These are phyloP conservation scores for Amoebophrya sp. DNA, from an alignment of 169 alveolate genomes.

Conservation along the genomic window DNA sequence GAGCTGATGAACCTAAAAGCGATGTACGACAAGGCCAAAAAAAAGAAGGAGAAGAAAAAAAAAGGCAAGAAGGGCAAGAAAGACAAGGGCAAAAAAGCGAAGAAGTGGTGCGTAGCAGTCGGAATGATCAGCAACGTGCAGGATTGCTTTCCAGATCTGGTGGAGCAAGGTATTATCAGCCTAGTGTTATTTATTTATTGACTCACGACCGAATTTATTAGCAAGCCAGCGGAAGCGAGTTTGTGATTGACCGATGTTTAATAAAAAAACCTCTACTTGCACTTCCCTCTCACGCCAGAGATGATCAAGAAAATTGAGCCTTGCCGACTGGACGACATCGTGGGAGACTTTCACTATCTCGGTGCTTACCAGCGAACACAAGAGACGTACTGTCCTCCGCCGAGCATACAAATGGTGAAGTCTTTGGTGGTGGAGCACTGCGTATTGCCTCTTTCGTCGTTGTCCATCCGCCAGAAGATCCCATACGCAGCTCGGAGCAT, in stretches of 20 bases:
- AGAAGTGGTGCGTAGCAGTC: conserved; percentile 46
- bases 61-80: conserved; percentile 39
- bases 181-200: too few relatives aligned
- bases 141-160: conserved; percentile 42
- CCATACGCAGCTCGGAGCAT: conserved; percentile 17
- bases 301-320: conserved; percentile 37
- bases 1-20: conserved; percentile 19
- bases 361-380: conserved; percentile 23
- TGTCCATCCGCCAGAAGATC: not conserved
- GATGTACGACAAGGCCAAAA: conserved; percentile 12
- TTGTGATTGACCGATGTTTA: not conserved
- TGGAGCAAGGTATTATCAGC: conserved; percentile 42
- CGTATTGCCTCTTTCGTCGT: conserved; percentile 18
- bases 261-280: not conserved
- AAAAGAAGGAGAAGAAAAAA: conserved; percentile 30
- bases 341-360: conserved; percentile 45
- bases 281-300: not conserved
- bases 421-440: conserved; percentile 19
- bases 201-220: too few relatives aligned
- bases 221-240: not conserved
- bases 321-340: conserved; percentile 37
- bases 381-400: conserved; percentile 18
- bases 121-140: conserved; percentile 43
- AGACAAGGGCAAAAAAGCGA: conserved; percentile 41
- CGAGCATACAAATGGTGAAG: conserved; percentile 18